phyloP scores from a whole-genome alignment of 805 yeast genomes.

The Candida takata region DNA sequence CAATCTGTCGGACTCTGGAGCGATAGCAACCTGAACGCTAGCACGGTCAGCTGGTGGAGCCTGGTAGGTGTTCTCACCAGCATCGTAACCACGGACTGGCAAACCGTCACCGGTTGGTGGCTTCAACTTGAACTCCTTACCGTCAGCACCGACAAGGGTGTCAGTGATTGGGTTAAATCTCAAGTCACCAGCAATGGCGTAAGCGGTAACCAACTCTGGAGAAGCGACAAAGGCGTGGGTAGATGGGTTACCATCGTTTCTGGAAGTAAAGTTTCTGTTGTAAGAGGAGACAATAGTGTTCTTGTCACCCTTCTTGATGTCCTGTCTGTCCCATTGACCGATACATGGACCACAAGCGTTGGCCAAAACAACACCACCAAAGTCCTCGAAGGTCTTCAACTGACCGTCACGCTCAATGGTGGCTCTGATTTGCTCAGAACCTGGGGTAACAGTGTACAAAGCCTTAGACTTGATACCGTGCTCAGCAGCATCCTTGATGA shows the following conservation, averaged over 20 bases:
- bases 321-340: constrained; percentile 98
- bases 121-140: constrained; percentile 81
- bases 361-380: constrained; percentile 91
- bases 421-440: constrained; percentile 97
- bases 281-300: constrained; percentile 95
- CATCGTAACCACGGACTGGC: constrained; percentile 84
- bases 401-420: constrained; percentile 96
- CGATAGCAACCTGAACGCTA: constrained; percentile 62
- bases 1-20: constrained; percentile 93
- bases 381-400: constrained; percentile 78
- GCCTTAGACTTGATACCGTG: constrained; percentile 91
- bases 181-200: constrained; percentile 93
- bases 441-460: constrained; percentile 92
- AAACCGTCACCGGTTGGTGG: constrained; percentile 90
- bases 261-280: constrained; percentile 96
- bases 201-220: constrained; percentile 93
- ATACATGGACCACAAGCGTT: constrained; percentile 99
- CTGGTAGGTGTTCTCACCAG: constrained; percentile 93
- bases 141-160: constrained; percentile 78
- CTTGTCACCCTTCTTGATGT: constrained; percentile 87
- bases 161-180: constrained; percentile 94
- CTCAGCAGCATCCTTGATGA: constrained; percentile 81
- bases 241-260: constrained; percentile 97
- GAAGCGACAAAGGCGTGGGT: constrained; percentile 97
- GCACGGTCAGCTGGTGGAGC: constrained; percentile 91